Evolutionary conservation across 192 early-diverging fungal species (phyloP).

Genomic region (Backusella luteola): DNA sequence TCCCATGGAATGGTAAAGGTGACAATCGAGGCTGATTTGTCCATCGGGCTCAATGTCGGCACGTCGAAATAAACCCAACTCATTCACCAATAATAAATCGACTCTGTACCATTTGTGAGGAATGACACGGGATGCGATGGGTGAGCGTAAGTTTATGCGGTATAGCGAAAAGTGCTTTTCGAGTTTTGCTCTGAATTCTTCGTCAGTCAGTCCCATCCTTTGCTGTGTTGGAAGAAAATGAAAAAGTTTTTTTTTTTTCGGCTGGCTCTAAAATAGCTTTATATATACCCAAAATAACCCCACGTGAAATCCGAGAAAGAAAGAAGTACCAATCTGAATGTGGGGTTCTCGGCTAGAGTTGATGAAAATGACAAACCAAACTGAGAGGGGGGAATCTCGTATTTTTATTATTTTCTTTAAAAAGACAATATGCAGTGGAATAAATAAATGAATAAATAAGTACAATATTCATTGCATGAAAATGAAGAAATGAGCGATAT

Average conservation of each 20-base stretch:
- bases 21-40: constrained; percentile 13
- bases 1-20: not conserved
- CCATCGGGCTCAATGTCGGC: constrained; percentile 28
- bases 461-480: too few relatives aligned
- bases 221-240: not conserved
- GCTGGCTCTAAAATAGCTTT: too few relatives aligned
- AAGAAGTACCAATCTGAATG: too few relatives aligned
- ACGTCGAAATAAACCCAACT: constrained; percentile 26
- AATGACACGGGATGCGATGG: constrained; percentile 9
- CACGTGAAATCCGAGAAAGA: too few relatives aligned
- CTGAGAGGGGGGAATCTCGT: too few relatives aligned
- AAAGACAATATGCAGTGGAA: too few relatives aligned
- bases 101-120: constrained; percentile 31
- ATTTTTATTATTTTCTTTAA: too few relatives aligned
- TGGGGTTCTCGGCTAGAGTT: too few relatives aligned
- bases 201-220: constrained; percentile 20
- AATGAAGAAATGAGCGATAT: too few relatives aligned
- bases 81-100: constrained; percentile 33
- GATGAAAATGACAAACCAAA: too few relatives aligned
- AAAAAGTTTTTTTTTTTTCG: not conserved
- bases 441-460: too few relatives aligned
- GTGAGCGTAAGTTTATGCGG: constrained; percentile 23
- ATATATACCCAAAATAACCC: too few relatives aligned
- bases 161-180: constrained; percentile 32
- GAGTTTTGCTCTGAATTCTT: constrained; percentile 28